A percentile compares a stretch with the other conserved stretches of the same genome.
These are phyloP conservation scores for Pyrenochaeta sp. DNA, from an alignment of 2,329 filamentous ascomycete species.

Conservation along the genomic window DNA sequence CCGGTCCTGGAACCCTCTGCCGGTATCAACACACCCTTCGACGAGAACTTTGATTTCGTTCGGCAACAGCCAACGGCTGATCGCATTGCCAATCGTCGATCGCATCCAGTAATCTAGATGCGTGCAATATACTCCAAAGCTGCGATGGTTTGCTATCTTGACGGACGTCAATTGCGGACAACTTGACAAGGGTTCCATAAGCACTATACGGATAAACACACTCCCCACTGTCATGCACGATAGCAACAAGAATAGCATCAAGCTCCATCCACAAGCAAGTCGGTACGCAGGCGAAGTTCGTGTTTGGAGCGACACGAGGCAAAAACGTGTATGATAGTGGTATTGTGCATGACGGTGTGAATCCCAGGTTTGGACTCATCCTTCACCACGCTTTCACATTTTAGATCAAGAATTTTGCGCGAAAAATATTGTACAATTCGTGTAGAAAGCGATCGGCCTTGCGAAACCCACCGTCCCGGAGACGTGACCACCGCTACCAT, in stretches of 20 bases:
- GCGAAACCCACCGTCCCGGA: no score
- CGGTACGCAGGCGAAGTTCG: conserved; percentile 9
- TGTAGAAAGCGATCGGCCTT: no score
- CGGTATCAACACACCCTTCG: no score
- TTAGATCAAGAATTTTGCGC: no score
- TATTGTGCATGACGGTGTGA: background rate
- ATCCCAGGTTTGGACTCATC: background rate
- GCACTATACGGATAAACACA: conserved; percentile 39
- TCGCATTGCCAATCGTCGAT: no score
- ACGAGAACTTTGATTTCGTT: no score
- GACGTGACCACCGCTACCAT: no score
- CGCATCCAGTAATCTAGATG: conserved; percentile 12
- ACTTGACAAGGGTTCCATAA: conserved; percentile 17
- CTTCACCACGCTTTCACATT: no score
- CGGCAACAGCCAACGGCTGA: no score
- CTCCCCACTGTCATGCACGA: conserved; percentile 13
- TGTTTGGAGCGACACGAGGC: background rate
- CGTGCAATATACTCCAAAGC: background rate
- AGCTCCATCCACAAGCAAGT: conserved; percentile 3
- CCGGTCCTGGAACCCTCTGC: conserved; percentile 8
- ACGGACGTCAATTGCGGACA: conserved; percentile 1
- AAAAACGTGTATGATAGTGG: background rate
- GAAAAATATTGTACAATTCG: no score
- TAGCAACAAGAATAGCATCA: conserved; percentile 32
- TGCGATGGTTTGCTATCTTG: no score